Percentiles rank a stretch among this genome's conserved stretches.
These are phyloP conservation scores for Neophaeococcomyces mojaviensis DNA, from an alignment of 2,329 filamentous ascomycete species.

Conservation along the genomic window DNA sequence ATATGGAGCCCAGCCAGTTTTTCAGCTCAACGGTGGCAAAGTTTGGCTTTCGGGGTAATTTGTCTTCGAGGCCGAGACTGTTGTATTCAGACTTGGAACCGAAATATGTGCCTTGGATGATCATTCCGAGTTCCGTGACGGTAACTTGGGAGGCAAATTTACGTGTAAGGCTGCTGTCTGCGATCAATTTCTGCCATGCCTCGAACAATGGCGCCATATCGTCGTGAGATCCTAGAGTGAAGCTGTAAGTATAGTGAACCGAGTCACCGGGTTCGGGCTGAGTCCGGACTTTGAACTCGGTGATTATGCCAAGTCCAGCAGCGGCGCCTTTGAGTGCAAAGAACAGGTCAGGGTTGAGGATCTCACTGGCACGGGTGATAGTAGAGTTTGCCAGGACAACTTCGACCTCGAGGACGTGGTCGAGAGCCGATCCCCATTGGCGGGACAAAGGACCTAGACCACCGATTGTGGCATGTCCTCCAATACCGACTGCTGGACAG, in stretches of 20 bases:
- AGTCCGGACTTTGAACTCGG: slow-evolving; percentile 32
- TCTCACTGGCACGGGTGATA: slow-evolving; percentile 28
- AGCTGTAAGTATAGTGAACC: slow-evolving; percentile 52
- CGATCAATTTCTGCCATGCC: slow-evolving; percentile 52
- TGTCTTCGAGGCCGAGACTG: slow-evolving; percentile 26
- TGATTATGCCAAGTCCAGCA: slow-evolving; percentile 35
- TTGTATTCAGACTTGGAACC: slow-evolving; percentile 51
- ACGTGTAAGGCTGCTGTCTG: slow-evolving; percentile 49
- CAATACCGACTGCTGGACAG: slow-evolving; percentile 32
- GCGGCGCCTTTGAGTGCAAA: slow-evolving; percentile 37
- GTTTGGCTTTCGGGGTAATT: slow-evolving; percentile 22
- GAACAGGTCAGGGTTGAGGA: slow-evolving; percentile 32
- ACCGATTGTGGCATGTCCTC: slow-evolving; percentile 36
- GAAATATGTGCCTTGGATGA: slow-evolving; percentile 56
- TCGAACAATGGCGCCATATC: slow-evolving; percentile 46
- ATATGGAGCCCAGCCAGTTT: slow-evolving; percentile 25
- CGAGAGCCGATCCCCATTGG: slow-evolving; percentile 44
- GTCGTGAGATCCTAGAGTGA: slow-evolving; percentile 43
- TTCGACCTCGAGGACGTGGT: slow-evolving; percentile 42
- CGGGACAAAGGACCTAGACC: slow-evolving; percentile 37
- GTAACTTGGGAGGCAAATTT: slow-evolving; percentile 54
- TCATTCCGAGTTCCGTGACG: slow-evolving; percentile 45
- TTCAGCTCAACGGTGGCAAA: slow-evolving; percentile 25
- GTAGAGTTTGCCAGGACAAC: slow-evolving; percentile 35
- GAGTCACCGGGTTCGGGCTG: slow-evolving; percentile 36